phyloP scores from a whole-genome alignment of 306 rosid species.

The Cucurbita pepo region DNA sequence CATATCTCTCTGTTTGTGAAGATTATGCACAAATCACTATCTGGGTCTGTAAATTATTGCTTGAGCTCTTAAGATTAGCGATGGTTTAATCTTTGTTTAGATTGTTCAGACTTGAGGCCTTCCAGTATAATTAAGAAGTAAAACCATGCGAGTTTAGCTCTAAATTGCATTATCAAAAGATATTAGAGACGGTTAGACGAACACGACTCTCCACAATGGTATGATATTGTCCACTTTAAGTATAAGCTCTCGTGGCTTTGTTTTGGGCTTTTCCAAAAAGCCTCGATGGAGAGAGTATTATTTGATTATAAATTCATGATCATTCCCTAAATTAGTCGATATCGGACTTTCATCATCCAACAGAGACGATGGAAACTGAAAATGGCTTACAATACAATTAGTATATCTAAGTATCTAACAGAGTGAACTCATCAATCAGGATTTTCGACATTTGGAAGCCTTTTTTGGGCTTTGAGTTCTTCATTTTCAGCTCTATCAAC shows the following conservation, averaged over 20 bases:
- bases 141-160: background rate
- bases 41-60: background rate
- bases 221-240: too few species aligned
- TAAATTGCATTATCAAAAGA: background rate
- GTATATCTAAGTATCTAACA: background rate
- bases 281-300: too few species aligned
- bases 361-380: too few species aligned
- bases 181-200: background rate
- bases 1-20: background rate
- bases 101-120: background rate
- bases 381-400: background rate
- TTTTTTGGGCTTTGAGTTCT: background rate
- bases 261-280: too few species aligned
- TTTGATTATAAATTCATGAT: too few species aligned
- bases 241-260: too few species aligned
- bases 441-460: background rate
- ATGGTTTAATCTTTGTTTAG: background rate
- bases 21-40: background rate
- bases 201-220: too few species aligned
- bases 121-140: background rate
- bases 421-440: background rate
- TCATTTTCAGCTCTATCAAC: background rate
- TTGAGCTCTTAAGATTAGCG: background rate
- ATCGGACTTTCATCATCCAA: too few species aligned
- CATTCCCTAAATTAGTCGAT: too few species aligned